Conservation (phyloP, 306 rosid genomes). For the Inga leiocalycina region DNA sequence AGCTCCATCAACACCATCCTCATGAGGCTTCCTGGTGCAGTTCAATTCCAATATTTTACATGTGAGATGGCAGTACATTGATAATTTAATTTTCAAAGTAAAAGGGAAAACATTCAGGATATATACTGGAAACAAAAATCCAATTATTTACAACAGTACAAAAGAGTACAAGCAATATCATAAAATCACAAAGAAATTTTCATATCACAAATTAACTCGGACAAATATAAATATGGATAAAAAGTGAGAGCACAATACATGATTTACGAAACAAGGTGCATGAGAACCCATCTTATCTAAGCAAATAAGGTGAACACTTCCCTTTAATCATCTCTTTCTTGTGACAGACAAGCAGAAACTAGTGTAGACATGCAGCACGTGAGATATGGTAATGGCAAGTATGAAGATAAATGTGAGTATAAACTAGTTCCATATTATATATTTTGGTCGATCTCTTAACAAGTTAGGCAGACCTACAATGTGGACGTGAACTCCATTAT, state of each 20-base stretch:
- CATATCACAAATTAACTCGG: not conserved
- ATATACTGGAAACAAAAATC: conserved; percentile 10
- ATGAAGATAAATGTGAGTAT: not conserved
- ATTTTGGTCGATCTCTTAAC: not conserved
- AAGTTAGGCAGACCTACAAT: not conserved
- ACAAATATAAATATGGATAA: not conserved
- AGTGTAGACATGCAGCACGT: not conserved
- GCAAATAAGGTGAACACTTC: not conserved
- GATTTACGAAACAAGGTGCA: not conserved
- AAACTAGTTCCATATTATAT: conserved; percentile 10
- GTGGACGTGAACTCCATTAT: not conserved
- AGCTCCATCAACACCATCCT: conserved; percentile 43
- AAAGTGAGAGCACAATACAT: not conserved
- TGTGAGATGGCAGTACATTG: not conserved
- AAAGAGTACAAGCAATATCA: not conserved
- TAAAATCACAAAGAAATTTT: not conserved
- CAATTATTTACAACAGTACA: not conserved
- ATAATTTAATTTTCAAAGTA: not conserved
- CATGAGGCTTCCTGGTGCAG: conserved; percentile 44
- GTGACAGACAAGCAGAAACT: not conserved
- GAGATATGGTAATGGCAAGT: not conserved
- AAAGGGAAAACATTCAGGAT: not conserved
- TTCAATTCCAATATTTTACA: conserved; percentile 21
- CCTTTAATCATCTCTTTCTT: not conserved
- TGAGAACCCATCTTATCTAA: conserved; percentile 10